phyloP scores from a whole-genome alignment of 177 flowering plant species.

The Vitis hybrid region DNA sequence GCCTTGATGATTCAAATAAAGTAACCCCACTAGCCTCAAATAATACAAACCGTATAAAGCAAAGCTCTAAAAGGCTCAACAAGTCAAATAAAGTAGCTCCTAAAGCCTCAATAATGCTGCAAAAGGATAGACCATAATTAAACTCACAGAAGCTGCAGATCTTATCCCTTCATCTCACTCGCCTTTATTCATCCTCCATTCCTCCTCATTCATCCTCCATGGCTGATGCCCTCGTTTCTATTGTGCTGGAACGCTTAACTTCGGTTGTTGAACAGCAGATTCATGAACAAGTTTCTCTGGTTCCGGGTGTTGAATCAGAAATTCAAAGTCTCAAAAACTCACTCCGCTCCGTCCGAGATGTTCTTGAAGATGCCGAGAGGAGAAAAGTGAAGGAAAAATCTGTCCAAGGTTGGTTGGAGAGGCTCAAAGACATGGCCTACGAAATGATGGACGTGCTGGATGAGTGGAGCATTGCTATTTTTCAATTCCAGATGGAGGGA shows the following conservation, averaged over 20 bases:
- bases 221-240: too few relatives aligned
- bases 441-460: slow-evolving; percentile 16
- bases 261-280: background rate
- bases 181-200: too few relatives aligned
- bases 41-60: too few relatives aligned
- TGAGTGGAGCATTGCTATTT: slow-evolving; percentile 13
- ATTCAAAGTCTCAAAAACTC: background rate
- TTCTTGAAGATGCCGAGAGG: slow-evolving; percentile 17
- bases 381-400: background rate
- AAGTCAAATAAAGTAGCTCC: too few relatives aligned
- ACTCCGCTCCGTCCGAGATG: background rate
- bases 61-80: too few relatives aligned
- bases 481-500: background rate
- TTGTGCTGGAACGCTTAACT: background rate
- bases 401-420: slow-evolving; percentile 7
- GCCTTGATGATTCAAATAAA: too few relatives aligned
- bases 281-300: background rate
- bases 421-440: slow-evolving; percentile 12
- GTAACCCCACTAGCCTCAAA: too few relatives aligned
- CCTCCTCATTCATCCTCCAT: too few relatives aligned
- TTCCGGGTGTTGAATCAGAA: background rate
- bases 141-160: background rate
- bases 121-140: too few relatives aligned
- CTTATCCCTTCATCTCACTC: too few relatives aligned
- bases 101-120: too few relatives aligned